Base-by-base conservation (phyloP, 441 rosid species). In the Aleurites moluccanus region DNA sequence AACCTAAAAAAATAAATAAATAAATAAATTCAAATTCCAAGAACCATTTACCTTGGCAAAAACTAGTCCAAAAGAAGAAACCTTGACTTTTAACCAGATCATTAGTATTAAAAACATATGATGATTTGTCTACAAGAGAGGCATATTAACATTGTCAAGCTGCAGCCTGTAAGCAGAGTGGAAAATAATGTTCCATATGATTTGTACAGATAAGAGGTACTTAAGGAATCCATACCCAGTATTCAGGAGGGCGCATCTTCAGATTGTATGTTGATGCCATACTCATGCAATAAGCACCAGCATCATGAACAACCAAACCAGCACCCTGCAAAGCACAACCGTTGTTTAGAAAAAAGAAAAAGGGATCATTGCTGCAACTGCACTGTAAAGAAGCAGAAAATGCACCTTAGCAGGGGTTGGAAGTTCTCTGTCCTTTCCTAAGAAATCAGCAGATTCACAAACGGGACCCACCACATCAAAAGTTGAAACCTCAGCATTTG, bases 281-380 rank as follows among this genome's bases (percentile, higher is more conserved):
- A 85, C 99, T 96, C 99, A 96, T 96, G 88, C 99, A 93, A 75
- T 96, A 96, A 23, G 98, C 99, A 62, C 99, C 99, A 4, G 98
- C 99, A 73, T 96, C 99, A 65, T 92, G 98, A 80, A 96, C 99
- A 63, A 93, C 98, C 50, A 96, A 88, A 73, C 97, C 98, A 16
- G 89, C 83, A 83, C 99, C 98, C 98, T 96, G 86, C 76, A 80
- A 75, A 68, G 57, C 20, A 11, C 14, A 78, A 72, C 23, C 67
- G 61, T 50, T 53, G 38, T 20, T 84, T 50, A 83, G 74, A 18
- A 62, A 18, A 7, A 21, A 42, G 45, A 7, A 35, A 42, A 11
- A 44, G 47, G 27, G 28, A 42, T 53, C 38, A 18, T n/a, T 21
- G 28, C 18, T 57, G 57, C 49, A 75, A 64, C 40, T 13, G 55